Conservation (phyloP, 768 basidiomycete genomes). For the Leccinum pellstonianum region DNA sequence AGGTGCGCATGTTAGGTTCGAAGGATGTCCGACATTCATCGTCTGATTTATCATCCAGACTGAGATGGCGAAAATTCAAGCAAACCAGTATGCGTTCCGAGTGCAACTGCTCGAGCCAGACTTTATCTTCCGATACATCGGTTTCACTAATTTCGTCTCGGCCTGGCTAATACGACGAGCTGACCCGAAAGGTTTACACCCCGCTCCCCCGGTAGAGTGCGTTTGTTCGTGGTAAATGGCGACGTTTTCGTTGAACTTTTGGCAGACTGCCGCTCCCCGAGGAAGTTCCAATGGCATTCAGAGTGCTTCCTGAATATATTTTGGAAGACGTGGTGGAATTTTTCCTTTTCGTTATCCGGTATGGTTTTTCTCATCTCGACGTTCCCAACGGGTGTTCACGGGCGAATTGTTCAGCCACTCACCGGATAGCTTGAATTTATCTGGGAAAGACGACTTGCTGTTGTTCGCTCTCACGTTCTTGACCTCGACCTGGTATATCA, state of each 20-base stretch:
- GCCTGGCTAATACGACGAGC: constrained; percentile 92
- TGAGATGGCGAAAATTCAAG: constrained; percentile 67
- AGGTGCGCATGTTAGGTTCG: constrained; percentile 42
- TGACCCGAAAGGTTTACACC: constrained; percentile 79
- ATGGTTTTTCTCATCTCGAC: constrained; percentile 22
- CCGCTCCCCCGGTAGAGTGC: constrained; percentile 63
- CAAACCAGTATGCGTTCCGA: constrained; percentile 78
- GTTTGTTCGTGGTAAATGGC: constrained; percentile 27
- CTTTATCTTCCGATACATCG: constrained; percentile 71
- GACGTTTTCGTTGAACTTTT: constrained; percentile 6
- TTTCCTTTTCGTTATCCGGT: constrained; percentile 82
- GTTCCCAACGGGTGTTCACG: background rate
- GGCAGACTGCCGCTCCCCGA: constrained; percentile 80
- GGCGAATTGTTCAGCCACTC: constrained; percentile 42
- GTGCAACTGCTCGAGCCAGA: constrained; percentile 88
- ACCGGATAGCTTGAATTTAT: constrained; percentile 78
- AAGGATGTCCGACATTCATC: background rate
- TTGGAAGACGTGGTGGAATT: constrained; percentile 93
- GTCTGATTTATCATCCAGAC: constrained; percentile 37
- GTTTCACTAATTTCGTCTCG: constrained; percentile 87
- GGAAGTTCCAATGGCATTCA: constrained; percentile 82
- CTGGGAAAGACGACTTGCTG: constrained; percentile 84
- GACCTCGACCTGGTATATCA: constrained; percentile 94
- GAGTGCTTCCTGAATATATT: constrained; percentile 89
- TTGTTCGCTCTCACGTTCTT: constrained; percentile 90